Evolutionary conservation across 1,284 basidiomycete genomes (phyloP).

Genomic region (Apiotrichum sp.): DNA sequence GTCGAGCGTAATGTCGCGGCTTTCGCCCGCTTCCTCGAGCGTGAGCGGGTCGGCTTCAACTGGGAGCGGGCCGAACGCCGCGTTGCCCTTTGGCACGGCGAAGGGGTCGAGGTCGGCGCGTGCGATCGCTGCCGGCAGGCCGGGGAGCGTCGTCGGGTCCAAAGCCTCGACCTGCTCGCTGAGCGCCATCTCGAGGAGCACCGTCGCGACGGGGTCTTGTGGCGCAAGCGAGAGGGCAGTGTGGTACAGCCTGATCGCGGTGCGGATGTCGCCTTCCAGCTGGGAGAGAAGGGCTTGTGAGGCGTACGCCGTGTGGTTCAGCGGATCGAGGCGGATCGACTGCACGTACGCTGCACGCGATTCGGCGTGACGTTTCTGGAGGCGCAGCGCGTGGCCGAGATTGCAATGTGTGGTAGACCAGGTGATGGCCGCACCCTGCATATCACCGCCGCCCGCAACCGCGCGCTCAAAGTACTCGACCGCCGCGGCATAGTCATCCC

Average conservation of each 20-base stretch:
- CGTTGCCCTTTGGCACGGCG: constrained; percentile 37
- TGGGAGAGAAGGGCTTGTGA: constrained; percentile 80
- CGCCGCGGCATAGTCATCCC: constrained; percentile 65
- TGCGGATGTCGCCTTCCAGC: constrained; percentile 62
- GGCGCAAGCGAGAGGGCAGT: constrained; percentile 80
- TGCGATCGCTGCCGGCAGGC: constrained; percentile 32
- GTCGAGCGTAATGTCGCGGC: not conserved
- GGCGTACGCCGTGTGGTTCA: constrained; percentile 67
- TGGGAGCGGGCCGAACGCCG: constrained; percentile 34
- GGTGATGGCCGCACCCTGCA: constrained; percentile 71
- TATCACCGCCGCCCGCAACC: constrained; percentile 65
- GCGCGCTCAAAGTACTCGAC: constrained; percentile 64
- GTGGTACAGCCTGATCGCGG: constrained; percentile 80
- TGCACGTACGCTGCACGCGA: constrained; percentile 65
- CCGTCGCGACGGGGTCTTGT: constrained; percentile 76
- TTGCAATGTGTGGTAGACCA: constrained; percentile 89
- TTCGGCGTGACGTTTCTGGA: constrained; percentile 64
- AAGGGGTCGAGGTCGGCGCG: constrained; percentile 40
- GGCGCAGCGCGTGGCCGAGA: constrained; percentile 77
- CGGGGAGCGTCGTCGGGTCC: constrained; percentile 35
- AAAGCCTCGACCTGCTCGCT: constrained; percentile 47
- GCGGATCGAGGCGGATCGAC: constrained; percentile 73
- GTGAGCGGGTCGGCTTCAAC: constrained; percentile 28
- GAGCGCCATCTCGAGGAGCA: constrained; percentile 76
- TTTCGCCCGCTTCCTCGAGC: constrained; percentile 27